Percentiles rank a stretch among this genome's conserved stretches.
phyloP scores from a whole-genome alignment of 352 stramenopile species.

The Phytopythium oedochilum region DNA sequence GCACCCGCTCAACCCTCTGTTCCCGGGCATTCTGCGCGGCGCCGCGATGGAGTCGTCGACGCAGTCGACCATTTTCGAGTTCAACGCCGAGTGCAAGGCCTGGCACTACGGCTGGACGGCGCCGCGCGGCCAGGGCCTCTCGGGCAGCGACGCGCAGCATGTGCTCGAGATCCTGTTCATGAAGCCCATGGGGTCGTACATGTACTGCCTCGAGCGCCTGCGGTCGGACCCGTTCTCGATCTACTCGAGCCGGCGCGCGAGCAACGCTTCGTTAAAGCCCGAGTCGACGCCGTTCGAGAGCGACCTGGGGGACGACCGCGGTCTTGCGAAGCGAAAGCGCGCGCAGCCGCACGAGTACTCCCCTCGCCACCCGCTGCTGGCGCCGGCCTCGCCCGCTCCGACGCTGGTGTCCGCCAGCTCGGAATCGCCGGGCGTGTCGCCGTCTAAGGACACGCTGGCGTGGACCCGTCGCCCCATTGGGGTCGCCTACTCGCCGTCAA shows the following conservation, averaged over 20 bases:
- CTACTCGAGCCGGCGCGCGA: conserved; percentile 72
- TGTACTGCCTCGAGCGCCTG: conserved; percentile 76
- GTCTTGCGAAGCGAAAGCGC: conserved; percentile 58
- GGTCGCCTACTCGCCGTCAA: background rate
- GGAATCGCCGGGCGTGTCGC: conserved; percentile 33
- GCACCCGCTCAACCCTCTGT: conserved; percentile 73
- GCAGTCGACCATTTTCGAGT: conserved; percentile 84
- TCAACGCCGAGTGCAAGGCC: conserved; percentile 85
- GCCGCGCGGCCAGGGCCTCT: conserved; percentile 64
- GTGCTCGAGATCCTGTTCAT: conserved; percentile 79
- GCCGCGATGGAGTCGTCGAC: conserved; percentile 75
- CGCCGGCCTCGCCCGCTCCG: conserved; percentile 24
- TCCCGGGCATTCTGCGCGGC: conserved; percentile 66
- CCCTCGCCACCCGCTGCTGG: conserved; percentile 12
- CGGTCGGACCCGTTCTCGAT: conserved; percentile 77
- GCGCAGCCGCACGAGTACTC: conserved; percentile 12
- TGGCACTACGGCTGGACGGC: conserved; percentile 89
- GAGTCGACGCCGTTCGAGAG: conserved; percentile 58
- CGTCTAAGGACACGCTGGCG: conserved; percentile 26
- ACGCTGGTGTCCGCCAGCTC: conserved; percentile 21
- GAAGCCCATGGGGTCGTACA: conserved; percentile 79
- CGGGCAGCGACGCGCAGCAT: conserved; percentile 72
- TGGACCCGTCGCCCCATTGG: conserved; percentile 12
- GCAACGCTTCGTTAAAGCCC: conserved; percentile 44
- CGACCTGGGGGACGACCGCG: conserved; percentile 27